phyloP scores from a whole-genome alignment of 768 basidiomycete genomes.

The Lactifluus echinatus region DNA sequence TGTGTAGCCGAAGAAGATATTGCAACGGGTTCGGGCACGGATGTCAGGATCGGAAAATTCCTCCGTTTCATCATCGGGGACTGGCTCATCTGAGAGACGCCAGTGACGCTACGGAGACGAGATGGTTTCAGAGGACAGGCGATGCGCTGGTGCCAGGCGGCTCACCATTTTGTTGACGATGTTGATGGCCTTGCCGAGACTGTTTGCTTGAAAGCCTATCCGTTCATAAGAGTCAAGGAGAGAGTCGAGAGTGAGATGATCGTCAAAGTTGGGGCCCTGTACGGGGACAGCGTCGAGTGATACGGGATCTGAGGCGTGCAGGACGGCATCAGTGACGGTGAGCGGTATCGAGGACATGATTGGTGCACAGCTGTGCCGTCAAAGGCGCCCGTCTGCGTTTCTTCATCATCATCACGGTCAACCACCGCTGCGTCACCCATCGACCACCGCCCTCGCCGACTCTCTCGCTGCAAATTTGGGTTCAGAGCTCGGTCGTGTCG shows the following conservation, averaged over 20 bases:
- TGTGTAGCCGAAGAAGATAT: constrained; percentile 94
- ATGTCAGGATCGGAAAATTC: constrained; percentile 49
- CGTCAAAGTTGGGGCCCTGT: constrained; percentile 80
- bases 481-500: neutral
- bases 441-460: neutral
- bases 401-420: neutral
- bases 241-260: constrained; percentile 51
- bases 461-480: neutral
- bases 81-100: constrained; percentile 81
- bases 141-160: neutral
- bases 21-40: constrained; percentile 66
- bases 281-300: constrained; percentile 60
- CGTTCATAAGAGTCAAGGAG: constrained; percentile 75
- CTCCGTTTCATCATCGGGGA: constrained; percentile 61
- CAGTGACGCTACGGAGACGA: constrained; percentile 58
- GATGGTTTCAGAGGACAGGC: neutral
- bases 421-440: constrained; percentile 7
- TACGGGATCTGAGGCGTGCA: constrained; percentile 67
- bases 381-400: constrained; percentile 2
- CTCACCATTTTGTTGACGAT: constrained; percentile 91
- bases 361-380: neutral
- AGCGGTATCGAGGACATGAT: constrained; percentile 34
- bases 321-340: constrained; percentile 63
- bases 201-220: constrained; percentile 97
- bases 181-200: constrained; percentile 77